Base-by-base conservation (phyloP, 1,139 yeast species). In the Taphrina wiesneri region DNA sequence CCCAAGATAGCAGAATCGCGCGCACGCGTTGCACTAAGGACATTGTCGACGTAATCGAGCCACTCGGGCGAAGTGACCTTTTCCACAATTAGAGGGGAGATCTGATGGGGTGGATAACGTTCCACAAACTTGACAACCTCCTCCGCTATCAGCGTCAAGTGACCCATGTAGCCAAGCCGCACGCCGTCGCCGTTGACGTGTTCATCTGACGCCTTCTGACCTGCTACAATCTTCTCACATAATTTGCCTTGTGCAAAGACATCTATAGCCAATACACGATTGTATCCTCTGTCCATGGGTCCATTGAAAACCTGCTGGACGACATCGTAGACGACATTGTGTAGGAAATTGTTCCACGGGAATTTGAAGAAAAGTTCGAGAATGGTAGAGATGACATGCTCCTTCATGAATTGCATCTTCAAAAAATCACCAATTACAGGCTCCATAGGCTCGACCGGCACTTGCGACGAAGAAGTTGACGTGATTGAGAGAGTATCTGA, bases 291-390 rank as follows among this genome's bases (percentile, higher is more conserved):
- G 70, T 91, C 96, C 92, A 93, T 90, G 21, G 96, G 89, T 0
- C 98, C 99, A 76, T 91, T 92, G 74, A 93, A 83, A 15, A 93
- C 88, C 77, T 93, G 99, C 77, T 95, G 99, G 47, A 93, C 96
- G 71, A 93, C 90, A 77, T 93, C 99, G 78, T 93, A 93, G 7
- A 93, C 97, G 67, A 95, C 99, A 74, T 93, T 93, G 77, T 93
- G 99, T 77, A 96, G 81, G 74, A 93, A 93, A 75, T 93, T 93
- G 77, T 93, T 93, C 99, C 99, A 93, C 3, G 99, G 99, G 77
- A 91, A 93, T 72, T 83, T 83, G 82, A 92, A 88, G 75, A 93
- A 92, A 88, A 93, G 69, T 43, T 85, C 79, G 67, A 92, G 78
- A 65, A 93, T 89, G 61, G 87, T 86, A 56, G 90, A 83, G 62